Evolutionary conservation across 2,329 filamentous ascomycete species (phyloP).

Genomic region (Beauveria rudraprayagi): DNA sequence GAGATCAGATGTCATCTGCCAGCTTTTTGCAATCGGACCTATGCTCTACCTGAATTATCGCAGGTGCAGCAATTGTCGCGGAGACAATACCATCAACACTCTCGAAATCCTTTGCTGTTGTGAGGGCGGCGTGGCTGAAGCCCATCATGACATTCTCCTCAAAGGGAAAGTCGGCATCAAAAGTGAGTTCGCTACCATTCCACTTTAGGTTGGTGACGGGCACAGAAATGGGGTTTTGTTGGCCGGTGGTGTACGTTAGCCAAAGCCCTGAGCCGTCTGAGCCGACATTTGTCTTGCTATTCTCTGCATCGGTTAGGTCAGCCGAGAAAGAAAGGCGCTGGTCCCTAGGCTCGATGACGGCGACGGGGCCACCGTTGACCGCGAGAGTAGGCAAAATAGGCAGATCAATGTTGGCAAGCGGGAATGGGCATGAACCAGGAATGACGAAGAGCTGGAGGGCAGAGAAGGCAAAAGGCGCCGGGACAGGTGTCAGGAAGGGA

Average conservation of each 20-base stretch:
- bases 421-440: conserved; percentile 49
- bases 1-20: background rate
- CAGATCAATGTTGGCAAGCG: conserved; percentile 42
- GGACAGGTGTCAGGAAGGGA: conserved; percentile 58
- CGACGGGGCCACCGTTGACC: conserved; percentile 22
- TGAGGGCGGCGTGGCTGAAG: conserved; percentile 23
- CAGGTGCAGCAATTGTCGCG: conserved; percentile 23
- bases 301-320: background rate
- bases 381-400: conserved; percentile 45
- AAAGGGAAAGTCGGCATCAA: conserved; percentile 22
- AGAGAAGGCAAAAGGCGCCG: conserved; percentile 56
- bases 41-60: conserved; percentile 23
- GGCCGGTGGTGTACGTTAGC: conserved; percentile 24
- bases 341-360: conserved; percentile 33
- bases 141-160: conserved; percentile 18
- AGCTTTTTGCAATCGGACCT: conserved; percentile 1
- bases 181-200: conserved; percentile 15
- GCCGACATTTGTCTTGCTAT: background rate
- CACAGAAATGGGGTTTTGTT: conserved; percentile 21
- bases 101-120: conserved; percentile 18
- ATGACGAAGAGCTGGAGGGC: conserved; percentile 55
- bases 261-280: conserved; percentile 5
- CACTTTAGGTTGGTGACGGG: conserved; percentile 18
- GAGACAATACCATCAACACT: conserved; percentile 17
- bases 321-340: conserved; percentile 43